phyloP scores from a whole-genome alignment of 1,139 yeast species.

The Candida sp. region DNA sequence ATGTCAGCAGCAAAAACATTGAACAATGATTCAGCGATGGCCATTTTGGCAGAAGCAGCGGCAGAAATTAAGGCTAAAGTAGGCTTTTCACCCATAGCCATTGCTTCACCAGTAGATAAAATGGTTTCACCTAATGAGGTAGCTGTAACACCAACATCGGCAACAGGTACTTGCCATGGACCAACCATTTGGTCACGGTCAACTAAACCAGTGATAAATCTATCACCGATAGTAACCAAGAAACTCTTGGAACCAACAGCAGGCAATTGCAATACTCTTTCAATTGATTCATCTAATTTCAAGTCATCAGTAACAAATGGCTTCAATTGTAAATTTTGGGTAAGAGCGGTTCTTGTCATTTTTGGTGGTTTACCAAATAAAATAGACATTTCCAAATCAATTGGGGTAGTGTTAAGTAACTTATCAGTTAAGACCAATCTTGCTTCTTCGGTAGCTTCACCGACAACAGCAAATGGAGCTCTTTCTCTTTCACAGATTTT shows the following conservation, averaged over 20 bases:
- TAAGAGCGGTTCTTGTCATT: constrained; percentile 75
- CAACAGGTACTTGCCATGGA: constrained; percentile 99
- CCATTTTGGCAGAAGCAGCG: constrained; percentile 95
- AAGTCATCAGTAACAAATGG: constrained; percentile 34
- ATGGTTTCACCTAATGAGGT: constrained; percentile 80
- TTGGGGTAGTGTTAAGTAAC: constrained; percentile 74
- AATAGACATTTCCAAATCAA: constrained; percentile 96
- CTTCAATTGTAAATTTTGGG: constrained; percentile 58
- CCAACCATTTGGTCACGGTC: constrained; percentile 99
- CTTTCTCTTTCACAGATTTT: constrained; percentile 92
- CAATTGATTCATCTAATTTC: constrained; percentile 61
- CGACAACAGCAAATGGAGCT: constrained; percentile 95
- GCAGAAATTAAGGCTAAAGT: constrained; percentile 85
- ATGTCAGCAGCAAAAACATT: constrained; percentile 91
- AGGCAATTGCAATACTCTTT: constrained; percentile 85
- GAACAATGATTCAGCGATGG: constrained; percentile 92
- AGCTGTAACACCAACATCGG: constrained; percentile 98
- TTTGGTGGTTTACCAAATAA: constrained; percentile 97
- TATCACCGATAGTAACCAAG: constrained; percentile 95
- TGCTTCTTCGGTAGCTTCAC: constrained; percentile 87
- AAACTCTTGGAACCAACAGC: constrained; percentile 95
- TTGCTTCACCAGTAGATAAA: constrained; percentile 85
- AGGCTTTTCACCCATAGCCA: constrained; percentile 98
- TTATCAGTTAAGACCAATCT: constrained; percentile 80
- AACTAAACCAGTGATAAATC: constrained; percentile 93